Evolutionary conservation across 768 basidiomycete genomes (phyloP), one percentile per base, ranked within the genome.

Genomic region (Auriscalpium microsporum): DNA sequence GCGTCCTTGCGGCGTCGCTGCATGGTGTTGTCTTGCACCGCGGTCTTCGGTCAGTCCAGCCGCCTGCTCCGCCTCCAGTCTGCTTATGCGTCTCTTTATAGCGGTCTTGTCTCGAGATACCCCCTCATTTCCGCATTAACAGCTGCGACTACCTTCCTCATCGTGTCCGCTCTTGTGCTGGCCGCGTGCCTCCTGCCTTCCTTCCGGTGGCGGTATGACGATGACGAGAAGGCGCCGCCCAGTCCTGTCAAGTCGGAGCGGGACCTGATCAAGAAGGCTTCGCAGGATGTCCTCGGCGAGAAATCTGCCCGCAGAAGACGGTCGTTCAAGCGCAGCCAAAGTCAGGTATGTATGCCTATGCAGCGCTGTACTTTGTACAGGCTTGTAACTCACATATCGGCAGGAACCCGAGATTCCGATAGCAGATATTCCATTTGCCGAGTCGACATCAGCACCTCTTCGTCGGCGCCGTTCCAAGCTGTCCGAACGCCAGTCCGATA

Each of bases 101-200:
- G 88, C 21, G 86, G 87, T 33, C 66, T 90, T 7, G 75, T 86
- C 36, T 79, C 84, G 35, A 81, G 84, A 37, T 87, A 85, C 68
- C 89, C 89, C 1, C 62, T 87, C 13, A 56, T 75, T 11, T 78
- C 78, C 48, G 77, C 83, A 6, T 17, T 83, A 10, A 56, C 74
- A n/a, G 66, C 73, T 0, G 62, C 71, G 9, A 56, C 63, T 21
- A 55, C 65, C 7, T 74, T 74, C 65, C 67, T 73, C 58, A 63
- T 64, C 49, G 63, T 71, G 36, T 65, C 70, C 34, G 69, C 71
- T 60, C 49, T 64, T 13, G 56, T 68, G 19, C 61, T 73, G 36
- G 65, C 66, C 13, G 58, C 65, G 8, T 71, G 67, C 57, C 61
- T 73, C 11, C 50, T 71, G 34, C 68, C 69, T 8, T 61, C 67